Evolutionary conservation across 1,139 yeast species (phyloP).

Genomic region (Blastobotrys illinoisensis): DNA sequence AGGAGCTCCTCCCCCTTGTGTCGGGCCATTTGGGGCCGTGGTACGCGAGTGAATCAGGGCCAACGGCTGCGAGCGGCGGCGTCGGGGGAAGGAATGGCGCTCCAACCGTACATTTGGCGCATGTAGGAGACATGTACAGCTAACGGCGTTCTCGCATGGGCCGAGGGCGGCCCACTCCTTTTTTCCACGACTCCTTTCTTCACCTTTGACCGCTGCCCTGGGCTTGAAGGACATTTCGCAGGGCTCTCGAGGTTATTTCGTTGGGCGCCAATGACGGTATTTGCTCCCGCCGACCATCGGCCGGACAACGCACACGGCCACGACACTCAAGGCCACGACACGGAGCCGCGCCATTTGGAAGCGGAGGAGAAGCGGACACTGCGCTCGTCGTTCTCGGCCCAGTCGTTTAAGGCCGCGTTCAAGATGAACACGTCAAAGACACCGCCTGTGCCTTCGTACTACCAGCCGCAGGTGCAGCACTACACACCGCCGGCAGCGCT

Average conservation of each 20-base stretch:
- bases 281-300: background rate
- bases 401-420: slow-evolving; percentile 13
- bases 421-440: slow-evolving; percentile 4
- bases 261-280: background rate
- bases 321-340: background rate
- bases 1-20: too few relatives aligned
- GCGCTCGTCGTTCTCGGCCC: slow-evolving; percentile 11
- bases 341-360: background rate
- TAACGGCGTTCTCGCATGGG: background rate
- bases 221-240: too few relatives aligned
- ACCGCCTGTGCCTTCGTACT: slow-evolving; percentile 1
- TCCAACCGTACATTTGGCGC: background rate
- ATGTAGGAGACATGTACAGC: background rate
- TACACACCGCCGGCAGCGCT: background rate
- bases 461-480: background rate
- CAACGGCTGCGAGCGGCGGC: background rate
- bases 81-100: too few relatives aligned
- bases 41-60: background rate
- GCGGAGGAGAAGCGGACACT: slow-evolving; percentile 5
- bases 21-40: too few relatives aligned
- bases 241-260: too few relatives aligned
- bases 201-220: background rate
- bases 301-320: background rate
- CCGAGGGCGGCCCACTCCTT: background rate
- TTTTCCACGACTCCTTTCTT: background rate